phyloP scores from a whole-genome alignment of 1,139 yeast species.

The Hemisphaericaspora subhashii region DNA sequence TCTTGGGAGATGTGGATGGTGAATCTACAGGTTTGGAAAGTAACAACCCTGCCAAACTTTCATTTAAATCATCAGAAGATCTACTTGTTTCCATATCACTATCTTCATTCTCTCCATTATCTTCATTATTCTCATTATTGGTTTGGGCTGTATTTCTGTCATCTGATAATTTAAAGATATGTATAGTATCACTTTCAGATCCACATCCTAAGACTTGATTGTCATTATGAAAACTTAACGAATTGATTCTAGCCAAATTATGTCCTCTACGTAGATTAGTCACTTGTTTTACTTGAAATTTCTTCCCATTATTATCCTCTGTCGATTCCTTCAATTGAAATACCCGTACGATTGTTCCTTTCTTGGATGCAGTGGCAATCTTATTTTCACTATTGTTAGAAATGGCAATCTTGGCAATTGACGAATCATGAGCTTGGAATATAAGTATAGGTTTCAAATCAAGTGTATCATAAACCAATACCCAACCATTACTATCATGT shows the following conservation, averaged over 20 bases:
- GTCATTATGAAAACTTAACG: conserved; percentile 54
- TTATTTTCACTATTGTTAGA: conserved; percentile 49
- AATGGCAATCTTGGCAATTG: conserved; percentile 45
- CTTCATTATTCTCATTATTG: conserved; percentile 11
- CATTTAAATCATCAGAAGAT: conserved; percentile 39
- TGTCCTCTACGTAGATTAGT: conserved; percentile 71
- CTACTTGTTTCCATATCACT: conserved; percentile 14
- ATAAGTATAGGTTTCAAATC: conserved; percentile 54
- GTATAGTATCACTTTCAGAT: conserved; percentile 68
- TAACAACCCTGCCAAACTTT: conserved; percentile 43
- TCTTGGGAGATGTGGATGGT: conserved; percentile 7
- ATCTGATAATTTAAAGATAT: conserved; percentile 49
- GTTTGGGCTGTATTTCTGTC: conserved; percentile 11
- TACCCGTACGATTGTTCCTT: conserved; percentile 72
- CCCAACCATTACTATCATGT: conserved; percentile 37
- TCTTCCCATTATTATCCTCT: conserved; percentile 14
- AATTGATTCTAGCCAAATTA: conserved; percentile 55
- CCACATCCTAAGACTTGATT: conserved; percentile 60
- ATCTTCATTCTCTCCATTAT: conserved; percentile 14
- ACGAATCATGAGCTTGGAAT: conserved; percentile 59
- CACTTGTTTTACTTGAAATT: conserved; percentile 27
- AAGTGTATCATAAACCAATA: conserved; percentile 61
- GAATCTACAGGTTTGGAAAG: conserved; percentile 26
- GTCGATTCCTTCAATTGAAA: conserved; percentile 19
- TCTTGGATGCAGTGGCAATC: conserved; percentile 68